Base-by-base conservation (phyloP, 2,329 filamentous ascomycete species). In the Alternaria hordeiaustralica region DNA sequence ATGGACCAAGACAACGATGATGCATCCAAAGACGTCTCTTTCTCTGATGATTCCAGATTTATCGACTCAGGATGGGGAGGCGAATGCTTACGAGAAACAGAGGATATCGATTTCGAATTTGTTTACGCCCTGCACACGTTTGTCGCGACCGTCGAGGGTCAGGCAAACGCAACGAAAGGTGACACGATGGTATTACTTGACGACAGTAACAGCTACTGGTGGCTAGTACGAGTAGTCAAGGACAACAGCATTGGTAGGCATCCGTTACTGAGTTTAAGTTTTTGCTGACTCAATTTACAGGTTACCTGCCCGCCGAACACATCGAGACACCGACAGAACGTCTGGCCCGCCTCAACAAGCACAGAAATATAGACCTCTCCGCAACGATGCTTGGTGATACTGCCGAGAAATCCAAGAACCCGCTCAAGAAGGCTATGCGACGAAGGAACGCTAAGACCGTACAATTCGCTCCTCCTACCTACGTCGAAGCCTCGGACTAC, bases 101-200 rank as follows among this genome's bases (percentile, higher is more conserved):
- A 99, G 88, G 96, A 99, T 77, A 99, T 99, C 82, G 96, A 99
- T 86, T 98, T 99, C 84, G 95, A 98, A 80, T 98, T 98, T 82
- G 96, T 99, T 65, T 99, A 99, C 83, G 96, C 96, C 26, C 86
- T 99, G 62, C 96, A 98, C 80, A 99, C 95, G 3, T 99, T 99
- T 76, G 92, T 97, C 69, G 96, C 96, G 26, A 98, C 96, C 1
- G 96, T 99, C 53, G 96, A 99, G 82, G 96, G 96, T 26, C 96
- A 99, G 82, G 96, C 96, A 66, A 99, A 98, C 84, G 96, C 96
- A 63, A 96, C 93, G 33, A 99, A 99, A 82, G 96, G 96, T 55
- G 96, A 99, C 77, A 98, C 95, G 13, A 99, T 99, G 96, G 95
- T 98, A 58, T 85, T 99, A 68, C 87, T 99, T 21, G 96, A 99